These are phyloP conservation scores for Phaffia tasmanica DNA, from an alignment of 768 basidiomycete species.

Conservation along the genomic window DNA sequence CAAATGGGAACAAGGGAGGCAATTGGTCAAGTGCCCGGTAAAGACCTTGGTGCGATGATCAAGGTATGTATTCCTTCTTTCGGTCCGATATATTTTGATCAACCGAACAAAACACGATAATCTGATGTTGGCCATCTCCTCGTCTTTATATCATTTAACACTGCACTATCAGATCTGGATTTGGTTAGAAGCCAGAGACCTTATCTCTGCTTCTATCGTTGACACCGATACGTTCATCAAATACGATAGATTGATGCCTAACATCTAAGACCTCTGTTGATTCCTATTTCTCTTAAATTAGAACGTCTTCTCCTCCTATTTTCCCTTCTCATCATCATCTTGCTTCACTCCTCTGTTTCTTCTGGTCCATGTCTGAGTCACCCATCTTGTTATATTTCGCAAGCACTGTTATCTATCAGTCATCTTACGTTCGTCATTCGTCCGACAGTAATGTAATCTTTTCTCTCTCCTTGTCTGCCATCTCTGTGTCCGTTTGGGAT, in stretches of 20 bases:
- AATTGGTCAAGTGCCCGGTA: slow-evolving; percentile 20
- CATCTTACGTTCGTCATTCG: too few species aligned
- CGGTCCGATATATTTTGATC: background rate
- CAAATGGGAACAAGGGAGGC: slow-evolving; percentile 73
- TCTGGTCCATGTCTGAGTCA: background rate
- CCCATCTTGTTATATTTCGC: too few species aligned
- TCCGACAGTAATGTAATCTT: too few species aligned
- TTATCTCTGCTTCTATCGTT: slow-evolving; percentile 65
- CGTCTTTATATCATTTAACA: too few species aligned
- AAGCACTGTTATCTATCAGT: too few species aligned
- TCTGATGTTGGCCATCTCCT: too few species aligned
- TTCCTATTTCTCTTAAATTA: background rate
- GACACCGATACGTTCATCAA: slow-evolving; percentile 52
- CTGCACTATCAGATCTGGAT: slow-evolving; percentile 61
- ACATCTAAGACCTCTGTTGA: slow-evolving; percentile 30
- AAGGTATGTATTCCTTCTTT: slow-evolving; percentile 50
- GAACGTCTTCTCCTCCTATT: background rate
- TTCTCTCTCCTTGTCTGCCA: too few species aligned
- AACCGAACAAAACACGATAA: too few species aligned
- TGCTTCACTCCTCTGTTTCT: background rate
- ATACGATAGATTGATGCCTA: slow-evolving; percentile 46
- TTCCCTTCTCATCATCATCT: background rate
- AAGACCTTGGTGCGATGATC: slow-evolving; percentile 66
- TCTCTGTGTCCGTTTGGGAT: too few species aligned
- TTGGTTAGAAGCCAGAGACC: slow-evolving; percentile 78